Evolutionary conservation across 2,329 filamentous ascomycete species (phyloP).

Genomic region (Aspergillus intermedius): DNA sequence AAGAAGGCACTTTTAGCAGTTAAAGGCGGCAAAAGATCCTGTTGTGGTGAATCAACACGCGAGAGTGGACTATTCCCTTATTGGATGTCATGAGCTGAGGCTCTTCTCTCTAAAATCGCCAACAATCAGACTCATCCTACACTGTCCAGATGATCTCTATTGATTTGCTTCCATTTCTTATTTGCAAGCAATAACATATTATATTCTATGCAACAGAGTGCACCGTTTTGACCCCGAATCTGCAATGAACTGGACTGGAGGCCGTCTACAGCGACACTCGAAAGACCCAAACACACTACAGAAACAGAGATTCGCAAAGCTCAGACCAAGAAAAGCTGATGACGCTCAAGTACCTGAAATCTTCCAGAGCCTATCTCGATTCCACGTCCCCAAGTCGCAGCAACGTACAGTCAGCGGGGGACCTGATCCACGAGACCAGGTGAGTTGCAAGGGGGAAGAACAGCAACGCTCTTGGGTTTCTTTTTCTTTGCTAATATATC

Average conservation of each 20-base stretch:
- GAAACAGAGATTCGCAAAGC: constrained; percentile 30
- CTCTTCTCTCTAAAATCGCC: not conserved
- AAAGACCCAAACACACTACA: constrained; percentile 21
- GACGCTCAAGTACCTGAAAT: constrained; percentile 8
- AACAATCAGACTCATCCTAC: not conserved
- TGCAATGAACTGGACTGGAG: constrained; percentile 42
- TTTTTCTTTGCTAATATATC: no score
- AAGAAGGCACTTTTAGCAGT: no score
- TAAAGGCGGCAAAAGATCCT: no score
- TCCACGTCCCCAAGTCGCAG: not conserved
- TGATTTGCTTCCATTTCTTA: not conserved
- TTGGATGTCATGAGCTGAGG: not conserved
- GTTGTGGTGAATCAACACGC: no score
- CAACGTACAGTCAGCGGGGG: not conserved
- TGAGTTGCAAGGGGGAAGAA: not conserved
- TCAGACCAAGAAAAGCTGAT: constrained; percentile 15
- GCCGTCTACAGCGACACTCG: constrained; percentile 36
- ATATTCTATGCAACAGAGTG: no score
- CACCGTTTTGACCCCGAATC: not conserved
- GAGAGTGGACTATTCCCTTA: not conserved
- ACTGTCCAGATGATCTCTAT: no score
- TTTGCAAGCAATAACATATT: no score
- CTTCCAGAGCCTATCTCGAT: constrained; percentile 7
- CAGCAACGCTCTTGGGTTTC: no score
- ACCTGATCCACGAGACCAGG: not conserved